Percentiles rank a stretch among this genome's conserved stretches.
These are phyloP conservation scores for Schizophyllum commune DNA, from an alignment of 1,284 basidiomycete species.

Conservation along the genomic window DNA sequence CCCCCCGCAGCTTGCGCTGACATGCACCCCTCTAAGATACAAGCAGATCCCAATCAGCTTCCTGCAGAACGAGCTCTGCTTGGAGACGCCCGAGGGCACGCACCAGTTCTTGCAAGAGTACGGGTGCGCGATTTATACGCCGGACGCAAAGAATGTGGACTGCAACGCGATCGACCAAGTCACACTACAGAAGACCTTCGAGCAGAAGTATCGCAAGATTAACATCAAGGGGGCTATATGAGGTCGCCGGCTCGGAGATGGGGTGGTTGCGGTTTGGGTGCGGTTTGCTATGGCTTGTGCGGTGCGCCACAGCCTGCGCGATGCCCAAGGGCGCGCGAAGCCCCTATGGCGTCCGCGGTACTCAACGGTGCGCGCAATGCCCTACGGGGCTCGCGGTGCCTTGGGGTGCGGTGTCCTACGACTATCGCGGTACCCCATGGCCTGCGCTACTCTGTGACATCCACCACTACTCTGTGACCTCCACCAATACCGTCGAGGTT, in stretches of 20 bases:
- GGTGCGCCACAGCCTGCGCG: too few relatives aligned
- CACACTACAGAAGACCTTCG: slow-evolving; percentile 50
- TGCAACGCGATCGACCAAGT: slow-evolving; percentile 57
- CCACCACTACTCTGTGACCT: not conserved
- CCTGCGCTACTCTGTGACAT: too few relatives aligned
- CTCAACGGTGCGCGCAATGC: too few relatives aligned
- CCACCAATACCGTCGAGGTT: not conserved
- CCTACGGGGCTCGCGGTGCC: too few relatives aligned
- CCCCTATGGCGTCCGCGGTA: too few relatives aligned
- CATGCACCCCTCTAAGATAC: too few relatives aligned
- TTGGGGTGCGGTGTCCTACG: too few relatives aligned
- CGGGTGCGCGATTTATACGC: slow-evolving; percentile 26
- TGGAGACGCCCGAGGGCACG: slow-evolving; percentile 61
- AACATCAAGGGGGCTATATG: slow-evolving; percentile 66
- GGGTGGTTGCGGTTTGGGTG: too few relatives aligned
- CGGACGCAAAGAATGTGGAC: slow-evolving; percentile 53
- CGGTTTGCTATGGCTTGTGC: too few relatives aligned
- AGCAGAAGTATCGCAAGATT: slow-evolving; percentile 72
- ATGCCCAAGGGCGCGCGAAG: too few relatives aligned
- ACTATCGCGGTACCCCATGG: too few relatives aligned
- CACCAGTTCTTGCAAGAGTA: slow-evolving; percentile 71
- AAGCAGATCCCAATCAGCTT: slow-evolving; percentile 70
- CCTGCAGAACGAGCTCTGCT: slow-evolving; percentile 78
- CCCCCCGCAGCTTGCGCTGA: too few relatives aligned
- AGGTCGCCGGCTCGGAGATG: not conserved